phyloP scores from a whole-genome alignment of 2,329 filamentous ascomycete genomes.

The Ceratocystis albifundus region DNA sequence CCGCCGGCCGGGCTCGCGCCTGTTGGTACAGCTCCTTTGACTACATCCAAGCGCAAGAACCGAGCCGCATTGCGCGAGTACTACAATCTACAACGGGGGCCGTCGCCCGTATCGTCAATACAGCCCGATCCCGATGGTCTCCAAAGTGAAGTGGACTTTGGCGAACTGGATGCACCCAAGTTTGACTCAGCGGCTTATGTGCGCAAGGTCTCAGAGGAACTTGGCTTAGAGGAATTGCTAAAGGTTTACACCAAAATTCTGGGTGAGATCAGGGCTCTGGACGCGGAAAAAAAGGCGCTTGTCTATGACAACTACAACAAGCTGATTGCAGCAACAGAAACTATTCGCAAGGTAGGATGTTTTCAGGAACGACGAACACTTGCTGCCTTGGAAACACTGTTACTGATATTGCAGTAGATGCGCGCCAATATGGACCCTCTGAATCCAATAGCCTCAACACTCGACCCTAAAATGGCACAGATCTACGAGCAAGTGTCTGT shows the following conservation, averaged over 20 bases:
- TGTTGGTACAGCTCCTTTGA: slow-evolving; percentile 22
- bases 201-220: slow-evolving; percentile 46
- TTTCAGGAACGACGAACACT: slow-evolving; percentile 12
- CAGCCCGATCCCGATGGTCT: slow-evolving; percentile 21
- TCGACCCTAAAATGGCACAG: slow-evolving; percentile 61
- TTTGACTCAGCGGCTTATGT: slow-evolving; percentile 68
- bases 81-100: slow-evolving; percentile 57
- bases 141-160: slow-evolving; percentile 47
- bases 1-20: slow-evolving; percentile 27
- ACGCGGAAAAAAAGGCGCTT: slow-evolving; percentile 90
- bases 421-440: slow-evolving; percentile 68
- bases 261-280: slow-evolving; percentile 74
- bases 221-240: slow-evolving; percentile 56
- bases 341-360: slow-evolving; percentile 59
- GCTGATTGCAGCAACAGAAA: slow-evolving; percentile 90
- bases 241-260: slow-evolving; percentile 59
- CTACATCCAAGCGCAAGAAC: slow-evolving; percentile 48
- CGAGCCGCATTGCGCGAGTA: slow-evolving; percentile 84
- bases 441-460: slow-evolving; percentile 59
- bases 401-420: slow-evolving; percentile 43
- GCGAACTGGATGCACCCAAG: slow-evolving; percentile 59
- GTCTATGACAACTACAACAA: slow-evolving; percentile 99
- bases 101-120: slow-evolving; percentile 23
- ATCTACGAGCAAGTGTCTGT: slow-evolving; percentile 53
- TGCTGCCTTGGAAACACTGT: background rate